Evolutionary conservation across 805 yeast species (phyloP), one percentile per base, ranked within the genome.

Genomic region (Sugiyamaella lignohabitans): DNA sequence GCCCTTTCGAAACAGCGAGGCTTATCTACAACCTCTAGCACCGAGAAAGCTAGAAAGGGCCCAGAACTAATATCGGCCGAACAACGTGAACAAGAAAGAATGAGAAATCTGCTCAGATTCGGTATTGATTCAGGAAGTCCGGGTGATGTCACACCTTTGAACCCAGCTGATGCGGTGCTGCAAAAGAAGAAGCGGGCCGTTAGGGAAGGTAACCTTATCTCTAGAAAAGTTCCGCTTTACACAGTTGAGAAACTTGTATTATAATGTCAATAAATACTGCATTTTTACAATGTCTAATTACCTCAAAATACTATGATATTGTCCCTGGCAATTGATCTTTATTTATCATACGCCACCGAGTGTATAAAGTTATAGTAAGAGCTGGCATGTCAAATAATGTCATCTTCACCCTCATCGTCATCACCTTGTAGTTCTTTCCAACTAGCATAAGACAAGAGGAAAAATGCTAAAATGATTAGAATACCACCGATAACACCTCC

Each of bases 401-500:
- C 38, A 17, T 35, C 38, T 14, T 55, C 58, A 3, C 52, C 56
- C 24, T 63, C 68, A 10, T 57, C 62, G 3, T 63, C 71, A 10
- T 64, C 68, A 18, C 65, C 67, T 18, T 64, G 66, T 21, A 69
- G 63, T 42, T 67, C 71, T 37, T 59, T 54, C 47, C 48, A 53
- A 41, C 62, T 59, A 6, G 68, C 67, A 46, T 59, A 56, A 3
- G 67, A 53, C 56, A 87, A 71, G 34, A 86, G 61, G 0, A 64
- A 72, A 60, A 87, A 87, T 0, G 95, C 95, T 19, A 72, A 58
- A 34, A 84, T 72, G 30, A 87, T 85, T 40, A 86, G 61, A 3
- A 76, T 39, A 48, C 89, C 87, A 5, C 96, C 96, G 2, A 76
- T 2, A 23, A 84, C 52, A 47, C 87, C 93, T 23, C 72, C 75